Evolutionary conservation across 2,329 filamentous ascomycete genomes (phyloP).

Genomic region (Xylariomycetidae sp.): DNA sequence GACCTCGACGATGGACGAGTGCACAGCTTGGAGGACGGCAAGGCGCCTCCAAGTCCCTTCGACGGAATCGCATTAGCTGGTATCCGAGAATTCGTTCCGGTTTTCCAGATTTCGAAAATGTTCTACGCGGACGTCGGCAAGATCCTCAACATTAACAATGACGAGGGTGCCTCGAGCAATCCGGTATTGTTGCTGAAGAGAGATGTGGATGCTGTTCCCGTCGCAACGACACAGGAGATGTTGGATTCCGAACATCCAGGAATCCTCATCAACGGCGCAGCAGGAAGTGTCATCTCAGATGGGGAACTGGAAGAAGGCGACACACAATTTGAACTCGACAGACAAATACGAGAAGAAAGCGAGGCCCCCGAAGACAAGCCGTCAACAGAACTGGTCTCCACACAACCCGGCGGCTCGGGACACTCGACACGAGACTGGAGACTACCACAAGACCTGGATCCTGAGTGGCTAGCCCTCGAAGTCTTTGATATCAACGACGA

Average conservation of each 20-base stretch:
- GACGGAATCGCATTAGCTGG: slow-evolving; percentile 38
- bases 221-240: slow-evolving; percentile 22
- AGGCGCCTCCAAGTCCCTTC: slow-evolving; percentile 25
- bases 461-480: slow-evolving; percentile 88
- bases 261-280: slow-evolving; percentile 11
- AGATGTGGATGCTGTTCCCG: slow-evolving; percentile 53
- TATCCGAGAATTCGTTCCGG: slow-evolving; percentile 47
- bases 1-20: slow-evolving; percentile 60
- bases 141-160: slow-evolving; percentile 68
- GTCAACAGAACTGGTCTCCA: slow-evolving; percentile 1
- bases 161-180: slow-evolving; percentile 59
- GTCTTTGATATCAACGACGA: slow-evolving; percentile 62
- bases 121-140: slow-evolving; percentile 91
- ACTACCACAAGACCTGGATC: slow-evolving; percentile 70
- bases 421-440: slow-evolving; percentile 34
- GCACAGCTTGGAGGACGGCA: slow-evolving; percentile 36
- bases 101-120: slow-evolving; percentile 69
- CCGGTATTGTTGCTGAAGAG: slow-evolving; percentile 70
- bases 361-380: slow-evolving; percentile 8
- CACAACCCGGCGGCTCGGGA: neutral
- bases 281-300: slow-evolving; percentile 12
- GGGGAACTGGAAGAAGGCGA: slow-evolving; percentile 21
- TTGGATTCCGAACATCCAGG: slow-evolving; percentile 10
- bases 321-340: slow-evolving; percentile 40
- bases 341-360: slow-evolving; percentile 37